A percentile compares a stretch with the other conserved stretches of the same genome.
Conservation (phyloP, 176 grass and related monocot genomes). For the Aegilops umbellulata region DNA sequence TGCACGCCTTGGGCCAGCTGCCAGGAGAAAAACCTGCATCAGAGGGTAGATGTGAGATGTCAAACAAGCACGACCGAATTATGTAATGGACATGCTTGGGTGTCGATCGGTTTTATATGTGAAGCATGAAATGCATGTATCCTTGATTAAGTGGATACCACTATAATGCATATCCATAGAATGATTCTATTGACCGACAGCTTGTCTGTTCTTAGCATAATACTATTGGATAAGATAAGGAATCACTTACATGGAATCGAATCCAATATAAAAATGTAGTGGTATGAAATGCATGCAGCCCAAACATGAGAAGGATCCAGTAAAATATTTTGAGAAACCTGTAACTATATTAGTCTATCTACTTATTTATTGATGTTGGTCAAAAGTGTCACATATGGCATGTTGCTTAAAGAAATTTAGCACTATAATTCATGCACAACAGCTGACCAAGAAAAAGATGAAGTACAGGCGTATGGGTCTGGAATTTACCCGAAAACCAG, state of each 20-base stretch:
- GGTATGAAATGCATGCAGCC: background rate
- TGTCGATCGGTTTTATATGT: background rate
- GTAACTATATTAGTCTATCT: background rate
- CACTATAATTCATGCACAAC: conserved; percentile 1
- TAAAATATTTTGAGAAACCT: background rate
- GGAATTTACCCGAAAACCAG: conserved; percentile 68
- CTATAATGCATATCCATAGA: background rate
- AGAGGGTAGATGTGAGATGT: background rate
- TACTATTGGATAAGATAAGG: background rate
- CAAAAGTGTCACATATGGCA: background rate
- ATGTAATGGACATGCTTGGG: background rate
- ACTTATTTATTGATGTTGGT: conserved; percentile 2
- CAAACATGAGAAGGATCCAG: background rate
- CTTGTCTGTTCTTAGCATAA: background rate
- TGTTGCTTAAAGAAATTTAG: background rate
- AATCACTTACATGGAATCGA: background rate
- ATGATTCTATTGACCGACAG: background rate
- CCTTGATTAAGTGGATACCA: background rate
- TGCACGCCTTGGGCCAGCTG: conserved; percentile 69
- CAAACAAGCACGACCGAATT: background rate
- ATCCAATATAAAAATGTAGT: background rate
- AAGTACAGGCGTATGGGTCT: background rate
- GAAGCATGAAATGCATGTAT: conserved; percentile 15
- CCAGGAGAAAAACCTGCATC: conserved; percentile 73
- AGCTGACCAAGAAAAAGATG: conserved; percentile 4